These are phyloP conservation scores for Thermochaetoides thermophila DNA, from an alignment of 495 filamentous ascomycete species.

Conservation along the genomic window DNA sequence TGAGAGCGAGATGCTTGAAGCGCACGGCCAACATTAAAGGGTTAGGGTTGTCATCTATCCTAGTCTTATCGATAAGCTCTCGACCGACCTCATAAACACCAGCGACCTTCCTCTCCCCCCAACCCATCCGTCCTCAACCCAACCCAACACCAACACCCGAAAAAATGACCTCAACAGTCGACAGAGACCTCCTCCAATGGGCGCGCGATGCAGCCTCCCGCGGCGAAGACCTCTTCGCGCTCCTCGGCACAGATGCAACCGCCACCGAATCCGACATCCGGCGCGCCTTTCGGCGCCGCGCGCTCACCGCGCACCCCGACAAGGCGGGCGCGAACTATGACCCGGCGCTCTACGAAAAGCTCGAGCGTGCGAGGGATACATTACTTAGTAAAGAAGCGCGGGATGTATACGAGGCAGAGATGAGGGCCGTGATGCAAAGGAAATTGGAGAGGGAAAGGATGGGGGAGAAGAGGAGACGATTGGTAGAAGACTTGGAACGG, in stretches of 20 bases:
- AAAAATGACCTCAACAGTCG: constrained; percentile 8
- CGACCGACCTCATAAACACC: too few species aligned
- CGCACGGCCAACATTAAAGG: too few species aligned
- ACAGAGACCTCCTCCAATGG: constrained; percentile 24
- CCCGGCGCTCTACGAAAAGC: constrained; percentile 29
- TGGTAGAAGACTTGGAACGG: constrained; percentile 27
- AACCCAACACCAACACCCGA: not conserved
- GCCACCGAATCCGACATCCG: constrained; percentile 29
- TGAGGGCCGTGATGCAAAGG: constrained; percentile 26
- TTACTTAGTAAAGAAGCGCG: constrained; percentile 24
- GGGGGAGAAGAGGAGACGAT: constrained; percentile 16
- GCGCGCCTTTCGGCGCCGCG: constrained; percentile 29
- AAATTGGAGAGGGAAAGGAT: constrained; percentile 15
- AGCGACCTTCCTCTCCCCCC: too few species aligned
- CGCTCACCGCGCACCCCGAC: constrained; percentile 37
- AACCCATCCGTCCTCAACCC: not conserved
- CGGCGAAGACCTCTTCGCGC: constrained; percentile 30
- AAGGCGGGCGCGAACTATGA: constrained; percentile 32
- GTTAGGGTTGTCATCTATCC: too few species aligned
- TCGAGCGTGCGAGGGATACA: constrained; percentile 32
- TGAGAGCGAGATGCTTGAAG: too few species aligned
- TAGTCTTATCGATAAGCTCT: too few species aligned
- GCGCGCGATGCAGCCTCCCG: constrained; percentile 27
- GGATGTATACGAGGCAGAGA: constrained; percentile 26
- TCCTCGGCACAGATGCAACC: constrained; percentile 26